A percentile compares a stretch with the other conserved stretches of the same genome.
These are phyloP conservation scores for Fraxinus xanthoxyloides DNA, from an alignment of 305 asterid genomes.

Conservation along the genomic window DNA sequence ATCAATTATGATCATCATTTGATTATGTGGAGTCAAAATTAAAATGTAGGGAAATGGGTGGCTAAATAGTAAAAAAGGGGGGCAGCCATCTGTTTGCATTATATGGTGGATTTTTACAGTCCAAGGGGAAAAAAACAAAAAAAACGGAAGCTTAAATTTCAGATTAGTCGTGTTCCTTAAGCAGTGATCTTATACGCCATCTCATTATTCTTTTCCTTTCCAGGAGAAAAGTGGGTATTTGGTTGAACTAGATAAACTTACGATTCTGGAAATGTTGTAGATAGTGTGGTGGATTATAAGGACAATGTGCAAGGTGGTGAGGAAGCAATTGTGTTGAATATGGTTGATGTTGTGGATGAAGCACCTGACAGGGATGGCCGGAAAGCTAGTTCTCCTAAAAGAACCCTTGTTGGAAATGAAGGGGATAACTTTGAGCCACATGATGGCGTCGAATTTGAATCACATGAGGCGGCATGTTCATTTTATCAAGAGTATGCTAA, in stretches of 20 bases:
- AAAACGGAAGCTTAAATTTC: background rate
- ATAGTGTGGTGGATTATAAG: slow-evolving; percentile 51
- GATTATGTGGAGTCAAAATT: background rate
- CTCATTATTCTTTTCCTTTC: background rate
- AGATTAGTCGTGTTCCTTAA: background rate
- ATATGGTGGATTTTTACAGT: background rate
- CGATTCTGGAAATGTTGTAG: slow-evolving; percentile 20
- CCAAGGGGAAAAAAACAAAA: background rate
- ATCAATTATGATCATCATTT: background rate
- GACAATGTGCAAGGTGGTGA: slow-evolving; percentile 42
- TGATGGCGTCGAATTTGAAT: slow-evolving; percentile 81
- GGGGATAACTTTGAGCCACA: slow-evolving; percentile 60
- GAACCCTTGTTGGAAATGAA: slow-evolving; percentile 39
- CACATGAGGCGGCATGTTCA: slow-evolving; percentile 82
- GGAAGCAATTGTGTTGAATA: slow-evolving; percentile 33
- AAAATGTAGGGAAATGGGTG: background rate
- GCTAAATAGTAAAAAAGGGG: background rate
- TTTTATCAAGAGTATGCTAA: slow-evolving; percentile 94
- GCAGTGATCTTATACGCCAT: background rate
- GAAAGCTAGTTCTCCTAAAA: slow-evolving; percentile 34
- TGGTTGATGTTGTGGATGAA: slow-evolving; percentile 45
- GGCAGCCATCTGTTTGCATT: background rate
- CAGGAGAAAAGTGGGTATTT: background rate
- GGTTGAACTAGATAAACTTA: background rate
- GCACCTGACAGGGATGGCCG: slow-evolving; percentile 40